Base-by-base conservation (phyloP, 2,329 filamentous ascomycete species). In the Aspergillus bombycis region DNA sequence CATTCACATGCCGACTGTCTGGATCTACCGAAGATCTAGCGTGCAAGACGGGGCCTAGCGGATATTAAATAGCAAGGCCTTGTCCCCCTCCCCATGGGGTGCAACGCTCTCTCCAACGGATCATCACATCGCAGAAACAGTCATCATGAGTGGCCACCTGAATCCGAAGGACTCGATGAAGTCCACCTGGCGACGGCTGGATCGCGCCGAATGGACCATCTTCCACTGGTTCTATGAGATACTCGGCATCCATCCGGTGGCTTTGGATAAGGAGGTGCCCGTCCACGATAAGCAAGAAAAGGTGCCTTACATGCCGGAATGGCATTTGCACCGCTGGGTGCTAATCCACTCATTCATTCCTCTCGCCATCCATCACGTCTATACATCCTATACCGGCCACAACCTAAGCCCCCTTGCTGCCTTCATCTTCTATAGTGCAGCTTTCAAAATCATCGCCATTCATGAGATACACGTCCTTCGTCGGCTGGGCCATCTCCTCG, bases 361-460 rank as follows among this genome's bases (percentile, higher is more conserved):
- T 0, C 63, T 82, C 7, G 60, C 70, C 21, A 59, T 81, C 1
- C 80, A 82, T 41, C 77, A 82, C 55, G 64, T 71, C 48, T 79
- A 75, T 16, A 53, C 50, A 23, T 67, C 62, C n/a, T 70, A 69
- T 46, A 75, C 74, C 1, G 73, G 75, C 10, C 66, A 71, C 14
- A 74, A 75, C 43, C 46, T 81, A 1, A 68, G 69, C 28, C 61
- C 69, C 0, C 56, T 77, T 12, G 72, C 66, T 8, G 72, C 73
- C 21, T 75, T 80, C 60, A 3, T 76, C 16, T 74, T 80, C 56
- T 82, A 83, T 66, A 74, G 68, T 21, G 19, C 74, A 2, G 69
- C 73, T n/a, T 80, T 82, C 67, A 81, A 80, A 54, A 23, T 73
- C 9, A 79, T 77, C 48, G 75, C 76, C n/a, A 77, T 82, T 41